Evolutionary conservation across 164 flowering plant genomes (phyloP).

Genomic region (Stephania japonica): DNA sequence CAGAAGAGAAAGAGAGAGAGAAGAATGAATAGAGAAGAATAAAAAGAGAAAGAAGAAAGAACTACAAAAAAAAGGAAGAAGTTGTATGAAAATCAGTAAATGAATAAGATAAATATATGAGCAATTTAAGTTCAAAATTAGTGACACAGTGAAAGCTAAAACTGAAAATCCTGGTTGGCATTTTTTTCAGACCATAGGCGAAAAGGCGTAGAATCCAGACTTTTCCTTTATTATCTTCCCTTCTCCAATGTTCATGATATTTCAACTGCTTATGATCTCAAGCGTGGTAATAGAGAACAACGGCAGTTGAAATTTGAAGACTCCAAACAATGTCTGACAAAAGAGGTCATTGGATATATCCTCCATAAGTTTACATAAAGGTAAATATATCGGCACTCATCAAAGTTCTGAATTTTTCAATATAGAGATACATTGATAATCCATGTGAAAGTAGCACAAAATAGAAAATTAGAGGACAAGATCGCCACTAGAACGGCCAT

Average conservation of each 20-base stretch:
- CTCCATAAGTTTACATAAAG: background rate
- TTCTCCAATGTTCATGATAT: background rate
- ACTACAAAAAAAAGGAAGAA: constrained; percentile 14
- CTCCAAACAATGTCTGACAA: background rate
- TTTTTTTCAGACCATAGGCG: background rate
- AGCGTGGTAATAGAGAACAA: background rate
- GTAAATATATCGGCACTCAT: background rate
- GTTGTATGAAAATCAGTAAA: constrained; percentile 11
- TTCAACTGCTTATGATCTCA: background rate
- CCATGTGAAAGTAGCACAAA: too few relatives aligned
- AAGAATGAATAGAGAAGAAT: constrained; percentile 61
- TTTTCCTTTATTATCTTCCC: background rate
- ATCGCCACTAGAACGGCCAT: too few relatives aligned
- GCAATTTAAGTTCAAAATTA: background rate
- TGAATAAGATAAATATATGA: constrained; percentile 6
- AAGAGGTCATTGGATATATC: background rate
- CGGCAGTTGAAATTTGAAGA: background rate
- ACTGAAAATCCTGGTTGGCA: background rate
- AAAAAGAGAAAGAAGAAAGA: constrained; percentile 30
- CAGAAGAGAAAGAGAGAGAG: constrained; percentile 48
- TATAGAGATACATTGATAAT: too few relatives aligned
- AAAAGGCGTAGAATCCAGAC: background rate
- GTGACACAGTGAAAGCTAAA: background rate
- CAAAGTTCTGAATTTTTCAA: background rate
- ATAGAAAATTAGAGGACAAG: too few relatives aligned